Conservation (phyloP, 768 basidiomycete genomes). For the Russula vinacea region DNA sequence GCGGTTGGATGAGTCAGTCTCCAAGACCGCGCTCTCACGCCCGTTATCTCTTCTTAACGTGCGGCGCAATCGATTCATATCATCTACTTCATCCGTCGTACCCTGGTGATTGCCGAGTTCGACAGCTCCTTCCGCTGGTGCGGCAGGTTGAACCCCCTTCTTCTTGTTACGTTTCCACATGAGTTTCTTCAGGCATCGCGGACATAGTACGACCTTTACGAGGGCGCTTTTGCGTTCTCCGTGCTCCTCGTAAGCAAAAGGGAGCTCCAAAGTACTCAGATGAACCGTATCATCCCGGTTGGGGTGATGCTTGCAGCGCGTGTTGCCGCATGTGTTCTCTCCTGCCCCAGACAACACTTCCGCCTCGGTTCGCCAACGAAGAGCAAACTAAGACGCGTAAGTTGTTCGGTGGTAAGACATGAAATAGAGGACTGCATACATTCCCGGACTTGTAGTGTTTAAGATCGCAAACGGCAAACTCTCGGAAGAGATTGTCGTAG, state of each 20-base stretch:
- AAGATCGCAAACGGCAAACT: slow-evolving; percentile 88
- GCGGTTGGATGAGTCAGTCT: slow-evolving; percentile 1
- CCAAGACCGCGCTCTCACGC: slow-evolving; percentile 1
- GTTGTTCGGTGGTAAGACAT: background rate
- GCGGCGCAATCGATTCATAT: slow-evolving; percentile 4
- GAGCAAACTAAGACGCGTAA: slow-evolving; percentile 57
- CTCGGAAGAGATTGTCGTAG: slow-evolving; percentile 83
- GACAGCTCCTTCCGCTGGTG: background rate
- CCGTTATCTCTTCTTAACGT: slow-evolving; percentile 3
- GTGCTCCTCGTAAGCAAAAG: slow-evolving; percentile 83
- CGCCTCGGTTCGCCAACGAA: slow-evolving; percentile 90
- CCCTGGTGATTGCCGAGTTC: slow-evolving; percentile 1
- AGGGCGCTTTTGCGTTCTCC: slow-evolving; percentile 73
- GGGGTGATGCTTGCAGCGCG: slow-evolving; percentile 67
- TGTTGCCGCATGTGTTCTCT: slow-evolving; percentile 84
- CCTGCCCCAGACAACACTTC: slow-evolving; percentile 87
- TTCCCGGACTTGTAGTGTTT: slow-evolving; percentile 95
- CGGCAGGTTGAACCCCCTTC: slow-evolving; percentile 38
- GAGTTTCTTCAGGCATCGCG: slow-evolving; percentile 75
- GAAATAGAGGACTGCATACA: slow-evolving; percentile 43
- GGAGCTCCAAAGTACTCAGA: slow-evolving; percentile 80
- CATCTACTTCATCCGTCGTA: background rate
- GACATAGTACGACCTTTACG: slow-evolving; percentile 88
- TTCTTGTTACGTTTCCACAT: slow-evolving; percentile 80
- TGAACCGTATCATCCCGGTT: slow-evolving; percentile 31